phyloP scores from a whole-genome alignment of 2,329 filamentous ascomycete genomes.

The Aspergillus jensenii region DNA sequence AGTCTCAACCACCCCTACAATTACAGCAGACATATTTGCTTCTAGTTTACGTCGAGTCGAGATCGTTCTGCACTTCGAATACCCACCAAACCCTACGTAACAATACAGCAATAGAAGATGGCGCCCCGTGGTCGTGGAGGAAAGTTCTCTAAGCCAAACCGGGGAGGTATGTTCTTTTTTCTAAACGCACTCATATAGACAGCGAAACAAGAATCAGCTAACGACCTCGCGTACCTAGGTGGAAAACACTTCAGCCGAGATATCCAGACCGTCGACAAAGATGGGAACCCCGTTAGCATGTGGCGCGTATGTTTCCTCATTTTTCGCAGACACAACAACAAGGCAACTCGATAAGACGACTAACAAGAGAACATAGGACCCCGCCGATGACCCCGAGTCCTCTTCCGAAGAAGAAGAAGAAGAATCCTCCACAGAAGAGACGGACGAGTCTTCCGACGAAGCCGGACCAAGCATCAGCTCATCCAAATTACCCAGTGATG shows the following conservation, averaged over 20 bases:
- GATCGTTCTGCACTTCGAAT: not conserved
- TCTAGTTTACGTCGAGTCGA: not conserved
- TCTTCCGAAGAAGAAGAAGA: slow-evolving; percentile 44
- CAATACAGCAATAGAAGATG: slow-evolving; percentile 29
- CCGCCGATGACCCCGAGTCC: slow-evolving; percentile 36
- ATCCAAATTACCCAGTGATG: slow-evolving; percentile 26
- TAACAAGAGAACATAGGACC: slow-evolving; percentile 28
- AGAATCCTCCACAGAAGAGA: slow-evolving; percentile 50
- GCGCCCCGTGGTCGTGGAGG: slow-evolving; percentile 73
- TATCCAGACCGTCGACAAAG: slow-evolving; percentile 80
- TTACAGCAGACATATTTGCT: too few relatives aligned
- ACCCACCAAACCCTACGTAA: not conserved
- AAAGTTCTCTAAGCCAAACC: slow-evolving; percentile 91
- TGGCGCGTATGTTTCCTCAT: slow-evolving; percentile 63
- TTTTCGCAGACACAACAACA: not conserved
- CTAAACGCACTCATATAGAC: not conserved
- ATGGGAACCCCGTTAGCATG: slow-evolving; percentile 86
- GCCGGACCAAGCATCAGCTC: slow-evolving; percentile 48
- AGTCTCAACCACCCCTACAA: not conserved
- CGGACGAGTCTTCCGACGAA: slow-evolving; percentile 45
- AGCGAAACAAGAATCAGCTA: not conserved
- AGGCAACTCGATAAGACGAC: not conserved
- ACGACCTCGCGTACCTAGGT: slow-evolving; percentile 51
- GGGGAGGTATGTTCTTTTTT: slow-evolving; percentile 67
- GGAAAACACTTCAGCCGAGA: slow-evolving; percentile 95